Evolutionary conservation across 768 basidiomycete species (phyloP).

Genomic region (Leccinum broughii): DNA sequence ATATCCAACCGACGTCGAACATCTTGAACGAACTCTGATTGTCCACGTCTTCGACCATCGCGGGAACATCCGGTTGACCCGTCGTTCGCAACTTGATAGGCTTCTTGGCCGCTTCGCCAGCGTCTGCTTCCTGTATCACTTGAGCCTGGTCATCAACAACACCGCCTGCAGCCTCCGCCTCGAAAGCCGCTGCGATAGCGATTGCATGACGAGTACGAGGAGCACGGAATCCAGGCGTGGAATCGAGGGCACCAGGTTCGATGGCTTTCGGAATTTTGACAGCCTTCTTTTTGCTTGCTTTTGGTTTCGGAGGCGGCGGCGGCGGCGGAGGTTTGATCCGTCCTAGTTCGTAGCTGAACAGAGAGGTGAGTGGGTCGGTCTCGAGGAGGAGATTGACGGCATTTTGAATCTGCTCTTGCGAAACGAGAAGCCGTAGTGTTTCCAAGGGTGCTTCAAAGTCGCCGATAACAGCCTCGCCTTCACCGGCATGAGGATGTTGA

Average conservation of each 20-base stretch:
- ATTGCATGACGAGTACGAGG: conserved; percentile 49
- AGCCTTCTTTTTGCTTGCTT: conserved; percentile 43
- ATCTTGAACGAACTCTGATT: conserved; percentile 70
- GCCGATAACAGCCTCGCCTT: conserved; percentile 42
- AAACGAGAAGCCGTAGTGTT: conserved; percentile 55
- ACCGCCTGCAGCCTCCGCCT: conserved; percentile 36
- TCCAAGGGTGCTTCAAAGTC: conserved; percentile 73
- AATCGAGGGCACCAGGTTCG: conserved; percentile 35
- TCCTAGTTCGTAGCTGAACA: conserved; percentile 70
- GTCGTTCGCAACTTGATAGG: conserved; percentile 20
- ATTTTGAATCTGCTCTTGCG: conserved; percentile 51
- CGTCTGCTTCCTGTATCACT: conserved; percentile 6
- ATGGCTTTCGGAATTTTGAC: conserved; percentile 20
- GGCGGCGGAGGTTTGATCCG: conserved; percentile 61
- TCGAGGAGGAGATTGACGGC: conserved; percentile 57
- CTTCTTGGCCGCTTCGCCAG: conserved; percentile 30
- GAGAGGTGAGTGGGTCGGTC: conserved; percentile 58
- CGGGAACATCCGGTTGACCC: conserved; percentile 43
- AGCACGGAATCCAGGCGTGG: conserved; percentile 46
- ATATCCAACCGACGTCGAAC: conserved; percentile 88
- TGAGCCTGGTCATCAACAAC: conserved; percentile 13
- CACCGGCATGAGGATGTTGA: conserved; percentile 14
- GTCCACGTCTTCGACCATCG: conserved; percentile 71
- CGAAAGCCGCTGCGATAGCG: conserved; percentile 46
- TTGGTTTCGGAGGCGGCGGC: conserved; percentile 47